These are phyloP conservation scores for Gnomoniopsis smithogilvyi DNA, from an alignment of 2,329 filamentous ascomycete species.

Conservation along the genomic window DNA sequence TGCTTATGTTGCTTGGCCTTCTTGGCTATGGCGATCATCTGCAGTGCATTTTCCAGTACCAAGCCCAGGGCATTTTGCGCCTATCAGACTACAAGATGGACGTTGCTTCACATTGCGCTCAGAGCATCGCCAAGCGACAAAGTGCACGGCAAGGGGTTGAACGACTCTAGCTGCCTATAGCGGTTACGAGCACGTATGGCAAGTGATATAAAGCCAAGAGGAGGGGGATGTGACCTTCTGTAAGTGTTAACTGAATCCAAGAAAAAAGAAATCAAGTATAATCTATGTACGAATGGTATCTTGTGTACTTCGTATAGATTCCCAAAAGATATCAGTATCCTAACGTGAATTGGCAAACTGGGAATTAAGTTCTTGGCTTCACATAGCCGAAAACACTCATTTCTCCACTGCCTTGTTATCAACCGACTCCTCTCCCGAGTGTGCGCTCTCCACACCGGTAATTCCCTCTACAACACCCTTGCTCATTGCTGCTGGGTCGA, in stretches of 20 bases:
- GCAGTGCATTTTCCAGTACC: neutral
- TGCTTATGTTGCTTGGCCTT: neutral
- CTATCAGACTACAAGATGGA: neutral
- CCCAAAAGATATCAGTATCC: neutral
- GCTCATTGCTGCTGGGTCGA: conserved; percentile 23
- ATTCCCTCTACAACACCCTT: conserved; percentile 21
- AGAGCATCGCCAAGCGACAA: neutral
- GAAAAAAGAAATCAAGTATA: neutral
- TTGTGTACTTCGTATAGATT: neutral
- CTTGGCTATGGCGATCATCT: conserved; percentile 5
- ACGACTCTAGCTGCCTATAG: neutral
- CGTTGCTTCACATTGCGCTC: neutral
- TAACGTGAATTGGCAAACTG: neutral
- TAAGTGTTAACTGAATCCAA: neutral
- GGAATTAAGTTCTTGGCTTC: neutral
- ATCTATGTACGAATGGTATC: neutral
- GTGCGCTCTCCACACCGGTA: conserved; percentile 8
- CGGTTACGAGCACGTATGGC: neutral
- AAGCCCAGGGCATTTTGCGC: no score
- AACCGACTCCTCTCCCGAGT: neutral
- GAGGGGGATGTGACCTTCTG: neutral
- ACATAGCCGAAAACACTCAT: neutral
- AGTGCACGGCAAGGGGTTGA: neutral
- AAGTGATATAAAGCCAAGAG: neutral
- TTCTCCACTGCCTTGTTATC: conserved; percentile 10